Base-by-base conservation (phyloP, 441 rosid species). In the Pelargonium myrrhifolium region DNA sequence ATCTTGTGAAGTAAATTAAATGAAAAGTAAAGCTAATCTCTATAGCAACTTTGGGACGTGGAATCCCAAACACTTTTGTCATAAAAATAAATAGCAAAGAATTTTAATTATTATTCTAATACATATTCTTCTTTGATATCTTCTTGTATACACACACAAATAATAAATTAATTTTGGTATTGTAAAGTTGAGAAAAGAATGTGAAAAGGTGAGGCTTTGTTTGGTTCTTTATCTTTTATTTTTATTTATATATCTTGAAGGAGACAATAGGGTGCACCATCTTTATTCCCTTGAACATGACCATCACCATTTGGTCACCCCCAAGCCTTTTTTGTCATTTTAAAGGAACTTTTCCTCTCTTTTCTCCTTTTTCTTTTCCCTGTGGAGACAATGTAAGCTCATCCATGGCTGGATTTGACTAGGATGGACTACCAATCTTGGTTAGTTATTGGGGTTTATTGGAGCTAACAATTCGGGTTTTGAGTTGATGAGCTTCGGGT, bases 241-340 rank as follows among this genome's bases (percentile, higher is more conserved):
- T n/a, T n/a, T n/a, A n/a, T n/a, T n/a, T n/a, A 28, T 28, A 28
- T 28, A 28, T 28, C 2, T 2, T 24, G 26, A 24, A 24, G 26
- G 26, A 24, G 26, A 24, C 26, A 24, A 24, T 24, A 24, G 26
- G 26, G 6, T 51, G 20, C 56, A 11, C 18, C 14, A 47, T 51
- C 56, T 51, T 51, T 51, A 51, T 51, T 51, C 58, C 22, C 58
- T 51, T 51, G 22, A 51, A 20, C 58, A 9, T 51, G 21, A 51
- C 58, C 58, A 9, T 51, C 58, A 51, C 58, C 58, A 51, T n/a
- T 51, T 21, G 58, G 58, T 51, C 58, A 51, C 15, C 18, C 22
- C 58, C 58, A n/a, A 51, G 18, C 58, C 58, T n/a, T 51, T 51
- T 6, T 51, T 51, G 31, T 21, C 58, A 51, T 51, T 51, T 51